Evolutionary conservation across 768 basidiomycete genomes (phyloP), one percentile per base, ranked within the genome.

Genomic region (Auricularia sp.): DNA sequence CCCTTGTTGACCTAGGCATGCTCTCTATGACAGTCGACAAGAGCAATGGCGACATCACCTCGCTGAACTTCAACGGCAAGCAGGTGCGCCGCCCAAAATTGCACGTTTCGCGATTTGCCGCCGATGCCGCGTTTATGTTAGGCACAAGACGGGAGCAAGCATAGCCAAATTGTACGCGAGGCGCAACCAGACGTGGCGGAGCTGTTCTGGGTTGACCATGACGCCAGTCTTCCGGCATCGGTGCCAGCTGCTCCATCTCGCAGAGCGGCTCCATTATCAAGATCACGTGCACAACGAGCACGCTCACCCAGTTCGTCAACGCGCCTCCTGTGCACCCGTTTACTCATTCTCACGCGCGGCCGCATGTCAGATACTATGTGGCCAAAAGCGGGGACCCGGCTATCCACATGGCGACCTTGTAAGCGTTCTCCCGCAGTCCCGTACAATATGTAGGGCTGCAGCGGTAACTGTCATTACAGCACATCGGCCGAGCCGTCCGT

Each of bases 1-100:
- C 6, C 6, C 16, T 18, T 7, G 39, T 8, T 51, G 18, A 51
- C 18, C 47, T 11, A 21, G 6, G 3, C 47, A n/a, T 63, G 47
- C 47, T 33, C 39, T 12, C 29, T 29, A 29, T 29, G 29, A 29
- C 61, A 79, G 80, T 80, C 65, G 75, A 78, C 67, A 76, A 70
- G 5, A 67, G 73, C 35, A 78, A 78, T 69, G 79, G 80, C 12
- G 79, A 82, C 68, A 78, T 81, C 36, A 81, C 76, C 3, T 81
- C 79, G 1, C 64, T 82, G 33, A 66, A 72, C 36, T 82, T 75
- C 71, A 80, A 80, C 65, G 78, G 80, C 33, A 77, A 76, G 62
- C 74, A 82, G 68, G 69, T 80, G 42, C 81, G 81, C 65, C 80
- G 81, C 67, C 72, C 73, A 3, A 72, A 8, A 14, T 42, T 42